These are phyloP conservation scores for Talaromyces sp. DNA, from an alignment of 2,329 filamentous ascomycete species.

Conservation along the genomic window DNA sequence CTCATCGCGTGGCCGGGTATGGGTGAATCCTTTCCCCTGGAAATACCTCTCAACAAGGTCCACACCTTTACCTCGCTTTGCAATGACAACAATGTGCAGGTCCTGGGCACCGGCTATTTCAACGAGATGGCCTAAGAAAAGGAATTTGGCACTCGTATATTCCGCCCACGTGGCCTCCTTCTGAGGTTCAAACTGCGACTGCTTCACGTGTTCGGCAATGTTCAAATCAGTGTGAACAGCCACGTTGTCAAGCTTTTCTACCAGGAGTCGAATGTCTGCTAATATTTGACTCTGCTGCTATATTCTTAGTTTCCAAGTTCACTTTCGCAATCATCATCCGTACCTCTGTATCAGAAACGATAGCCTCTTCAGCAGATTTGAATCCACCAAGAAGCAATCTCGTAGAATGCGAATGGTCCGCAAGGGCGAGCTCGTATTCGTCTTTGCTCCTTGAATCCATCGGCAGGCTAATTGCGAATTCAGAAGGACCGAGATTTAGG, in stretches of 20 bases:
- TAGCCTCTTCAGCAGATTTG: constrained; percentile 12
- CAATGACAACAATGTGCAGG: constrained; percentile 36
- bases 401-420: constrained; percentile 24
- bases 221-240: constrained; percentile 42
- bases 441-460: constrained; percentile 42
- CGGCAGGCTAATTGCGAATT: constrained; percentile 37
- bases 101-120: constrained; percentile 29
- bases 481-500: constrained; percentile 32
- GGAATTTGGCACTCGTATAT: constrained; percentile 44
- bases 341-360: constrained; percentile 21
- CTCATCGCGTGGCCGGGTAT: constrained; percentile 25
- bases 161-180: constrained; percentile 42
- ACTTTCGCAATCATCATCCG: constrained; percentile 2
- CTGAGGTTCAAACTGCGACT: constrained; percentile 25
- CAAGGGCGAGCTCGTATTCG: constrained; percentile 33
- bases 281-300: constrained; percentile 21
- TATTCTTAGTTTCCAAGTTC: neutral
- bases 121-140: constrained; percentile 39
- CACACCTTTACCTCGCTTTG: constrained; percentile 29
- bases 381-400: constrained; percentile 23
- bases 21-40: constrained; percentile 33
- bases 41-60: constrained; percentile 40
- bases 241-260: constrained; percentile 37
- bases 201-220: constrained; percentile 32
- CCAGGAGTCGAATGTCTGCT: constrained; percentile 29